These are phyloP conservation scores for Candida albicans DNA, from an alignment of 1,139 yeast genomes.

Conservation along the genomic window DNA sequence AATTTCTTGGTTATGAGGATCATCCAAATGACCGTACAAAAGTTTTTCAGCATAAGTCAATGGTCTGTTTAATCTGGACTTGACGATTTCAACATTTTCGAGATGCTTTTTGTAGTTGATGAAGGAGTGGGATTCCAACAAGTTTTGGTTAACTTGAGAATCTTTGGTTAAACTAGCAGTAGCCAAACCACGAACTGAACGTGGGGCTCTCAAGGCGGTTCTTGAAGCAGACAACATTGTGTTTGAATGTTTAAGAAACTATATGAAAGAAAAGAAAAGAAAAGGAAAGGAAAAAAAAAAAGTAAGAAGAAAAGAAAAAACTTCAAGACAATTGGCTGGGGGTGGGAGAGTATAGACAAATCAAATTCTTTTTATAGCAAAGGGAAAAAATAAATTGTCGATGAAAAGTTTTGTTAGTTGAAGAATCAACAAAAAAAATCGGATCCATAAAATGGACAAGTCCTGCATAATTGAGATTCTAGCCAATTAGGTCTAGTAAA, in stretches of 20 bases:
- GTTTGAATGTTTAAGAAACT: background rate
- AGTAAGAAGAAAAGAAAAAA: slow-evolving; percentile 1
- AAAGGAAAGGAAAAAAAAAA: slow-evolving; percentile 3
- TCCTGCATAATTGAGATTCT: no score
- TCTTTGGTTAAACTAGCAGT: slow-evolving; percentile 78
- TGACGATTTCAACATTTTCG: slow-evolving; percentile 85
- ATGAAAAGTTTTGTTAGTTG: background rate
- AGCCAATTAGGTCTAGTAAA: no score
- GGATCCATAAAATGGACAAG: background rate
- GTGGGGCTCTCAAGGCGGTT: slow-evolving; percentile 33
- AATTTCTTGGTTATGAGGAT: slow-evolving; percentile 93
- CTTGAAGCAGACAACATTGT: slow-evolving; percentile 45
- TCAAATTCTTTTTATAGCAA: background rate
- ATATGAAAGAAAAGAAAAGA: slow-evolving; percentile 2
- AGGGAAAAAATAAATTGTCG: background rate
- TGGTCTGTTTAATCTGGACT: slow-evolving; percentile 86
- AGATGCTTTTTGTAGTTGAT: slow-evolving; percentile 74
- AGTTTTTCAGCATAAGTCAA: slow-evolving; percentile 97
- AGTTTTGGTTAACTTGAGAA: slow-evolving; percentile 89
- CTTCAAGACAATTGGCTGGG: slow-evolving; percentile 6
- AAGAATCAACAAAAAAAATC: background rate
- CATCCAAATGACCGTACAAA: slow-evolving; percentile 92
- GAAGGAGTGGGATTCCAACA: slow-evolving; percentile 84
- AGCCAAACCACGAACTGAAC: slow-evolving; percentile 68
- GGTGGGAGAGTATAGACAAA: slow-evolving; percentile 1